Base-by-base conservation (phyloP, 2,329 filamentous ascomycete genomes). In the Blastomyces parvus region DNA sequence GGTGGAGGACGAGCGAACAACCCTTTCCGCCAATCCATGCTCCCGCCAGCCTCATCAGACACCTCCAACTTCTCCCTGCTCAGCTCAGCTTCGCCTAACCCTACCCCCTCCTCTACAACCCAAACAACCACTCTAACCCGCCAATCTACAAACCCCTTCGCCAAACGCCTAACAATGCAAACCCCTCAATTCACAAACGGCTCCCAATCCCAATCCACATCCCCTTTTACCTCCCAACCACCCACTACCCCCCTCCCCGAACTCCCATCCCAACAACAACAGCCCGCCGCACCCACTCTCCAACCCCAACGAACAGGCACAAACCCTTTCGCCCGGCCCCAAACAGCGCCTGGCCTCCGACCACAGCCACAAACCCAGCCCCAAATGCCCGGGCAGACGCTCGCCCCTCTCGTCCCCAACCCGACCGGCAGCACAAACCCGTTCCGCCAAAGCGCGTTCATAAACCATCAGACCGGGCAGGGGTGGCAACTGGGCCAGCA, bases 401-500 rank as follows among this genome's bases (percentile, higher is more conserved):
- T 74, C 2, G 74, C 75, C n/a, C 73, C 82, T 59, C 77, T 94
- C 5, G 83, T 83, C 61, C 85, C 91, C 1, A 91, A 93, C 70
- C 84, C 88, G 1, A 97, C 92, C 0, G 92, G 91, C 9, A 91
- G 85, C 70, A 97, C 92, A 1, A 99, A 99, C 71, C 94, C 94
- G 0, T 97, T 97, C 82, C 85, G 94, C 19, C 91, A 97, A 72
- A 90, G 89, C 56, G 86, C 88, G 3, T 96, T 97, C 74, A 87
- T 96, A 61, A 94, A 96, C 72, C 91, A 96, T 71, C 82, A 86
- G 66, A 96, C 91, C 0, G 92, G 93, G 0, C 83, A 90, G 74
- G 90, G 90, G 1, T 97, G 94, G 91, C 92, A 97, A 74, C 83
- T 88, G 66, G 84, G 85, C 65, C 86, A 88, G 67, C 85, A 90